Conservation (phyloP, 2,329 filamentous ascomycete species). For the Fusarium solani-melongenae region DNA sequence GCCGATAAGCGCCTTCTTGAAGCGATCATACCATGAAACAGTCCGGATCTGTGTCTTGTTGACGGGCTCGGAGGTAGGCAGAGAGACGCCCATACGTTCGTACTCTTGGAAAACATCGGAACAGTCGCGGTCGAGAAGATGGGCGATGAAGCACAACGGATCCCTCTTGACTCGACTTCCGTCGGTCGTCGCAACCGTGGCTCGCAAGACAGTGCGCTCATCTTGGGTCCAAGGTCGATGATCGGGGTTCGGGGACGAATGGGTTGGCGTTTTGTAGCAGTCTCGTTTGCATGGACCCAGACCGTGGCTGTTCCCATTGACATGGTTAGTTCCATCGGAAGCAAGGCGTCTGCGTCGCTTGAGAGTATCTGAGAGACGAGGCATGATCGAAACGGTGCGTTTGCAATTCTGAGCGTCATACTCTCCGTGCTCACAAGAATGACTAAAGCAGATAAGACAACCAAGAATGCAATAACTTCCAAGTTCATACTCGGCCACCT, state of each 20-base stretch:
- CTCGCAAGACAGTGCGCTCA: slow-evolving; percentile 60
- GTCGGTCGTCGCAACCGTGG: slow-evolving; percentile 56
- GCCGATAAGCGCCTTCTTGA: slow-evolving; percentile 63
- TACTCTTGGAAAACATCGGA: slow-evolving; percentile 59
- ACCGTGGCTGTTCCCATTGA: slow-evolving; percentile 25
- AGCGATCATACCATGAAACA: slow-evolving; percentile 67
- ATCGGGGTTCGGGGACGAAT: background rate
- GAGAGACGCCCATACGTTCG: slow-evolving; percentile 36
- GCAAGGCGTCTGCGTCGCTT: slow-evolving; percentile 40
- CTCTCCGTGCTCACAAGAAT: slow-evolving; percentile 71
- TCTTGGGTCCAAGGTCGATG: slow-evolving; percentile 58
- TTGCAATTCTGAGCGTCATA: slow-evolving; percentile 65
- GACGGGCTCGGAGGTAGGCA: slow-evolving; percentile 38
- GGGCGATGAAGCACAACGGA: slow-evolving; percentile 61
- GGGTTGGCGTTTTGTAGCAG: slow-evolving; percentile 53
- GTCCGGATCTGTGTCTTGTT: slow-evolving; percentile 55
- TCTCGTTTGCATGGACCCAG: slow-evolving; percentile 51
- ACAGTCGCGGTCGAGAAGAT: slow-evolving; percentile 63
- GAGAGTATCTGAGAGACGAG: slow-evolving; percentile 49
- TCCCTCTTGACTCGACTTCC: slow-evolving; percentile 54
- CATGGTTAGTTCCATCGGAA: background rate
- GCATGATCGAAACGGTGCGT: slow-evolving; percentile 62
- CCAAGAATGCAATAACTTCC: slow-evolving; percentile 67
- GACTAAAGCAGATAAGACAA: slow-evolving; percentile 69
- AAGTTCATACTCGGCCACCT: slow-evolving; percentile 59